phyloP scores from a whole-genome alignment of 352 stramenopile species.

The Pythium phragmitis region DNA sequence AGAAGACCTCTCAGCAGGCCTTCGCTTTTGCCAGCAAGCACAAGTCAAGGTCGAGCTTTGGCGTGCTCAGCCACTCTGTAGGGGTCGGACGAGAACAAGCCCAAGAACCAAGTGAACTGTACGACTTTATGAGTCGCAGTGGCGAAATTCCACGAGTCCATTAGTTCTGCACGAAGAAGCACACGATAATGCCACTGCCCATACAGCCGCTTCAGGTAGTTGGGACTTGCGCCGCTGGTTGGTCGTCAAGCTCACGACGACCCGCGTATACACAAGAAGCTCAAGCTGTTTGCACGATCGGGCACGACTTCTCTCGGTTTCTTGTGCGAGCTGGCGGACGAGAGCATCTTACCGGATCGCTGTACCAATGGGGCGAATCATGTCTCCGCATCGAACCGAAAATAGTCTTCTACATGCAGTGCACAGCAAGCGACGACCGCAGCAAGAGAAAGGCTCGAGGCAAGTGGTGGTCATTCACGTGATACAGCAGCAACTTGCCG shows the following conservation, averaged over 20 bases:
- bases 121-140: conserved; percentile 38
- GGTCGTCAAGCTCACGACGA: conserved; percentile 35
- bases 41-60: too few relatives aligned
- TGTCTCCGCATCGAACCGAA: too few relatives aligned
- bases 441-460: too few relatives aligned
- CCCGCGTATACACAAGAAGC: conserved; percentile 29
- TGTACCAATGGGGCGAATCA: too few relatives aligned
- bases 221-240: neutral
- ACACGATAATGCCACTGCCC: conserved; percentile 38
- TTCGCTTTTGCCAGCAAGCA: too few relatives aligned
- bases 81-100: conserved; percentile 29
- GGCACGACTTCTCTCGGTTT: neutral
- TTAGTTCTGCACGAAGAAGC: conserved; percentile 32
- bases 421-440: too few relatives aligned
- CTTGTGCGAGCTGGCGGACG: too few relatives aligned
- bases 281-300: neutral
- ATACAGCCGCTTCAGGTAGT: conserved; percentile 30
- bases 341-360: too few relatives aligned
- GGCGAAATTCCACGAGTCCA: conserved; percentile 6
- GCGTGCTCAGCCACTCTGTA: neutral
- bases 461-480: too few relatives aligned
- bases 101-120: conserved; percentile 52
- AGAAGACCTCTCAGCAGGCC: too few relatives aligned
- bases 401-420: too few relatives aligned
- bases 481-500: too few relatives aligned